Evolutionary conservation across 495 filamentous ascomycete species (phyloP).

Genomic region (Podospora pseudopauciseta): DNA sequence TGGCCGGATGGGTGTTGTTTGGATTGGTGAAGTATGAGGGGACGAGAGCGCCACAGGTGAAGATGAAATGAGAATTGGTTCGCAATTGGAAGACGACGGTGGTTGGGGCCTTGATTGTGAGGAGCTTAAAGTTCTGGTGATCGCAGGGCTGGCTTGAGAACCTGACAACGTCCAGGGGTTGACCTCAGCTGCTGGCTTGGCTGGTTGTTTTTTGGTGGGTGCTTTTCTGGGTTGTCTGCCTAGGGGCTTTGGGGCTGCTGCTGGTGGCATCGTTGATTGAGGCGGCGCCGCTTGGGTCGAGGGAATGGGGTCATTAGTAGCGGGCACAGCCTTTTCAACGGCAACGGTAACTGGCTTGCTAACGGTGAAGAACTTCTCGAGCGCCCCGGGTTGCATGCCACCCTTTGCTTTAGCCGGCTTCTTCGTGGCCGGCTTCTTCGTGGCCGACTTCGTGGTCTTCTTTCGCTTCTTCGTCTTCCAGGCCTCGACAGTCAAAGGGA

Average conservation of each 20-base stretch:
- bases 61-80: constrained; percentile 44
- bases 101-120: constrained; percentile 14
- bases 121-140: constrained; percentile 19
- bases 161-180: constrained; percentile 46
- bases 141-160: constrained; percentile 37
- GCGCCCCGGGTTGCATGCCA: constrained; percentile 27
- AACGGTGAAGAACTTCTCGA: constrained; percentile 40
- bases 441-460: constrained; percentile 32
- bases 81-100: constrained; percentile 8
- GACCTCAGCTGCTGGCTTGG: constrained; percentile 24
- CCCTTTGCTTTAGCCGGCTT: constrained; percentile 25
- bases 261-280: constrained; percentile 17
- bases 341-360: constrained; percentile 29
- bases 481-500: constrained; percentile 67
- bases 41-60: constrained; percentile 35
- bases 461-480: constrained; percentile 65
- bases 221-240: constrained; percentile 35
- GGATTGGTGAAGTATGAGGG: constrained; percentile 14
- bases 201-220: constrained; percentile 15
- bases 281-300: not conserved
- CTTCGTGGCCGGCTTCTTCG: constrained; percentile 24
- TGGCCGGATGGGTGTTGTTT: constrained; percentile 8
- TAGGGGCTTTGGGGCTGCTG: constrained; percentile 18
- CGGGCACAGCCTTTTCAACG: not conserved
- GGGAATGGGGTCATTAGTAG: constrained; percentile 7